A percentile compares a stretch with the other conserved stretches of the same genome.
Conservation (phyloP, 75 land plant genomes). For the Sequoia sempervirens region DNA sequence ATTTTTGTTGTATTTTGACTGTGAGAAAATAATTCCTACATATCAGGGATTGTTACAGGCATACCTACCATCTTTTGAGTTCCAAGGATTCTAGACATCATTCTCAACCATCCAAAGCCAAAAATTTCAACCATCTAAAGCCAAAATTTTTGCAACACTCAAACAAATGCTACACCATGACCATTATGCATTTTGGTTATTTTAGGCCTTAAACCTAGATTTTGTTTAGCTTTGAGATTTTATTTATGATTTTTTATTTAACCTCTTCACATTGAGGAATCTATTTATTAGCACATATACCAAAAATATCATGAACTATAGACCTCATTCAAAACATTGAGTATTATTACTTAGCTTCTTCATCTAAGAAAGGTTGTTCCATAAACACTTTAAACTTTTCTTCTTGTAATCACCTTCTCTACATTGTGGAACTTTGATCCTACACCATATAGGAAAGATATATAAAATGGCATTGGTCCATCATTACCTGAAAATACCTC, state of each 20-base stretch:
- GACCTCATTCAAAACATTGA: slow-evolving; percentile 64
- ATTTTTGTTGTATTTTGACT: slow-evolving; percentile 26
- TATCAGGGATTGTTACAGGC: slow-evolving; percentile 46
- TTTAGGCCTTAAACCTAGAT: slow-evolving; percentile 70
- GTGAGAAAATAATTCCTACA: slow-evolving; percentile 47
- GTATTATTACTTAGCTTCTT: slow-evolving; percentile 60
- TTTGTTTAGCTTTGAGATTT: slow-evolving; percentile 64
- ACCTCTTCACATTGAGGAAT: slow-evolving; percentile 92
- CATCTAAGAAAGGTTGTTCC: slow-evolving; percentile 16
- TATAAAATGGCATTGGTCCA: no score
- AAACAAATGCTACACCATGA: slow-evolving; percentile 25
- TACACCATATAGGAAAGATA: no score
- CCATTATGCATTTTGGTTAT: slow-evolving; percentile 57
- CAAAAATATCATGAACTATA: slow-evolving; percentile 77
- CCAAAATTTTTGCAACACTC: slow-evolving; percentile 23
- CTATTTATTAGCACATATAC: slow-evolving; percentile 77
- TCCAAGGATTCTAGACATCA: slow-evolving; percentile 68
- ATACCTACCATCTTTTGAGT: slow-evolving; percentile 51
- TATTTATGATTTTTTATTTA: not conserved
- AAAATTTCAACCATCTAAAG: slow-evolving; percentile 32
- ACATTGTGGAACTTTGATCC: no score
- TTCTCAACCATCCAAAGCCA: slow-evolving; percentile 39
- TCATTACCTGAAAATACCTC: not conserved
- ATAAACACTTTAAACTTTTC: no score
- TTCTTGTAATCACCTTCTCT: no score